Base-by-base conservation (phyloP, 148 eudicot genomes). In the Cornus suecica region DNA sequence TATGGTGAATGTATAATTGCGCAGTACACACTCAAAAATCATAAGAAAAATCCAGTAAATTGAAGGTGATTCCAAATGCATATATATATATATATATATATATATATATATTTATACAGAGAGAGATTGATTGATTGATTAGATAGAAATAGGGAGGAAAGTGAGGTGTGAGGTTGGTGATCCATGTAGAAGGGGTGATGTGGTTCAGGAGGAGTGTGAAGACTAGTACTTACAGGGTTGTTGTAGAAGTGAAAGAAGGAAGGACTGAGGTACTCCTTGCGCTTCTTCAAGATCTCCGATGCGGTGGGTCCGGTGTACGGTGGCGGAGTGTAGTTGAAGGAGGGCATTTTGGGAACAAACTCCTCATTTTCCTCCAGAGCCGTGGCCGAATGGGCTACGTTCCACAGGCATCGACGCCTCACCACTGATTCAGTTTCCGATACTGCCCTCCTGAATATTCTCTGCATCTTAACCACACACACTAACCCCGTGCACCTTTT, bases 251-350 rank as follows among this genome's bases (percentile, higher is more conserved):
- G 87, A 68, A 90, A 86, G 83, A 95, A 89, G 51, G 99, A 86
- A 76, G 99, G 99, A 84, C 91, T 93, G 74, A 95, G 97, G 62
- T 61, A 95, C 79, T 88, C 80, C 54, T 86, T 85, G 2, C 99
- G 86, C 70, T 95, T 95, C 41, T 70, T 72, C 48, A 90, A 52
- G 69, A 95, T 95, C 84, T 95, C 93, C 1, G 79, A 87, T 41
- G 97, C 87, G 28, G 90, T 81, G 37, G 98, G 97, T 2, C 99
- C 98, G 28, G 76, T 62, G 82, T 95, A 95, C 34, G 88, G 87
- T 48, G 98, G 97, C 25, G 99, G 99, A 24, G 89, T 2, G 82
- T 93, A 93, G 62, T 90, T 93, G 79, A 93, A 95, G 10, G 80
- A 70, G 76, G 99, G 97, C 90, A 93, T 88, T 76, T 82, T 81